Evolutionary conservation across 345 rosid species (phyloP).

Genomic region (Gynandropsis gynandra): DNA sequence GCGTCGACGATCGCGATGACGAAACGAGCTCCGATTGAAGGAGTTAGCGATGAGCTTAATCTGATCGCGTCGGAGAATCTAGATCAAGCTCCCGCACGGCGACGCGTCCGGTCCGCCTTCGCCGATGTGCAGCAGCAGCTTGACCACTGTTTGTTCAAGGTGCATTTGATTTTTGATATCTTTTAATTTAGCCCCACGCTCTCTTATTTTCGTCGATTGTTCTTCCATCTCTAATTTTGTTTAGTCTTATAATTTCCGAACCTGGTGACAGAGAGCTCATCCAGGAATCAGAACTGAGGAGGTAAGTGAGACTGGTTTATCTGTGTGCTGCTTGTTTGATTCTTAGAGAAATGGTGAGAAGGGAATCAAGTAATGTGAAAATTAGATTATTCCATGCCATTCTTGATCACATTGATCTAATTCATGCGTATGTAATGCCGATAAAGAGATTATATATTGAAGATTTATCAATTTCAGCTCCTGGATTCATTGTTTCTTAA

Average conservation of each 20-base stretch:
- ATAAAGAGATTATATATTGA: too few relatives aligned
- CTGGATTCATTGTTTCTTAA: too few relatives aligned
- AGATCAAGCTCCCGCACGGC: conserved; percentile 68
- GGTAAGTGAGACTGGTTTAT: conserved; percentile 37
- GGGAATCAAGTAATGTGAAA: background rate
- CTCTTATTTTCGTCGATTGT: background rate
- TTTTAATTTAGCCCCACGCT: background rate
- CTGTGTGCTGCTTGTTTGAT: background rate
- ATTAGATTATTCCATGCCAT: background rate
- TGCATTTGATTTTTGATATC: conserved; percentile 6
- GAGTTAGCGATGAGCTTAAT: conserved; percentile 56
- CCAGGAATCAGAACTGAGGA: conserved; percentile 66
- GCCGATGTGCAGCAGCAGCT: conserved; percentile 54
- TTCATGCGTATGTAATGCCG: too few relatives aligned
- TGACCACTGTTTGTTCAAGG: conserved; percentile 87
- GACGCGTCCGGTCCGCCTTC: conserved; percentile 72
- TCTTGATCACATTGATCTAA: too few relatives aligned
- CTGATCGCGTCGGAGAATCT: conserved; percentile 55
- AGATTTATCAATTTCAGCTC: too few relatives aligned
- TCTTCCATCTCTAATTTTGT: background rate
- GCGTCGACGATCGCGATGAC: conserved; percentile 6
- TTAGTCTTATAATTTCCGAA: conserved; percentile 9
- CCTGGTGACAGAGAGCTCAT: conserved; percentile 59
- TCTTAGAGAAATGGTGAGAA: background rate
- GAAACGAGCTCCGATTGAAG: conserved; percentile 40